These are phyloP conservation scores for Tolypocladium guangdongense DNA, from an alignment of 2,329 filamentous ascomycete species.

Conservation along the genomic window DNA sequence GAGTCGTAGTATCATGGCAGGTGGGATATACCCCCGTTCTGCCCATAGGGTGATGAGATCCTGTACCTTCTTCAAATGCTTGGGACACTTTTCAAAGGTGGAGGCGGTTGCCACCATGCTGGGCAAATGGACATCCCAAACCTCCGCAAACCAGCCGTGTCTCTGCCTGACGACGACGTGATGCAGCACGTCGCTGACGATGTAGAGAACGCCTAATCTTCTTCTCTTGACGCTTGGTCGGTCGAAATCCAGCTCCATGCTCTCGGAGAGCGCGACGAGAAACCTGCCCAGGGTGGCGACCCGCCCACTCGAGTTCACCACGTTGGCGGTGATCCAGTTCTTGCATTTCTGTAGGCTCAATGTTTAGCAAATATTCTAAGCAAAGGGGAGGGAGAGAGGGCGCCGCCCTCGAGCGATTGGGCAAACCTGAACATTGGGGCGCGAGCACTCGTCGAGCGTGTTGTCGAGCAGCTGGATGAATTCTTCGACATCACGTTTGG, in stretches of 20 bases:
- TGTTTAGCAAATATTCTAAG: conserved; percentile 9
- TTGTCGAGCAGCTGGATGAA: conserved; percentile 58
- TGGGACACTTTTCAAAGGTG: conserved; percentile 48
- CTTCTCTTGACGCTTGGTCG: conserved; percentile 52
- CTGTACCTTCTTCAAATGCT: conserved; percentile 53
- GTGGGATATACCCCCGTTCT: conserved; percentile 50
- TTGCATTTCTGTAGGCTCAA: conserved; percentile 60
- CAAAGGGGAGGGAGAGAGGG: neutral
- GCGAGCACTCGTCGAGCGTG: conserved; percentile 60
- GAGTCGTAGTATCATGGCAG: conserved; percentile 45
- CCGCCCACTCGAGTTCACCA: conserved; percentile 56
- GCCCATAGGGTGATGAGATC: conserved; percentile 61
- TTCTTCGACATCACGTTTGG: conserved; percentile 56
- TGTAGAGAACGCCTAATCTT: conserved; percentile 64
- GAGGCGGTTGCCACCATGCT: conserved; percentile 51
- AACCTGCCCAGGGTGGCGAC: conserved; percentile 64
- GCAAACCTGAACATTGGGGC: conserved; percentile 83
- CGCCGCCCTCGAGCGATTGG: conserved; percentile 16
- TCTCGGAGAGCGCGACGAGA: conserved; percentile 54
- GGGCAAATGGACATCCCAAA: conserved; percentile 47
- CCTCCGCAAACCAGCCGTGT: conserved; percentile 40
- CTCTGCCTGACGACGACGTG: conserved; percentile 47
- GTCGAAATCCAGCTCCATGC: conserved; percentile 16
- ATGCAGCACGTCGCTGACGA: conserved; percentile 69
- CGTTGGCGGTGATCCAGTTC: conserved; percentile 67